Percentiles rank a stretch among this genome's conserved stretches.
Evolutionary conservation across 345 rosid species (phyloP).

Genomic region (Anacardium occidentale): DNA sequence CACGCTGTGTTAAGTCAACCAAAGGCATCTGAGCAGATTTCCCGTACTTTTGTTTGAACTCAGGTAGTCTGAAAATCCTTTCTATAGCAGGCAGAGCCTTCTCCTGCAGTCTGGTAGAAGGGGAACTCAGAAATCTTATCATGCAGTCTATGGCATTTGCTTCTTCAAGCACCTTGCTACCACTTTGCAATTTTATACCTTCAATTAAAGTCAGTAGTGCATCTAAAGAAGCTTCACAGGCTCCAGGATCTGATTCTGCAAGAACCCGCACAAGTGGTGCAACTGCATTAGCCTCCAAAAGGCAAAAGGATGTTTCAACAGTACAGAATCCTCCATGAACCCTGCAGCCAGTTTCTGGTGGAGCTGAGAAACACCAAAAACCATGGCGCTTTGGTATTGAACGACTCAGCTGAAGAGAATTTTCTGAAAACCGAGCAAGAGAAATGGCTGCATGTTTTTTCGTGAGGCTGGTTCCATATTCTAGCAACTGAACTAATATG

Average conservation of each 20-base stretch:
- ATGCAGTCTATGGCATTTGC: slow-evolving; percentile 49
- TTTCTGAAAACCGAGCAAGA: slow-evolving; percentile 50
- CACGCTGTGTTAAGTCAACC: slow-evolving; percentile 65
- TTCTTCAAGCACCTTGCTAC: slow-evolving; percentile 55
- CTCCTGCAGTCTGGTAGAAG: slow-evolving; percentile 49
- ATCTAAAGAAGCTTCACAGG: slow-evolving; percentile 57
- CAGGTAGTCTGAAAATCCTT: slow-evolving; percentile 61
- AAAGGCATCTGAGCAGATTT: slow-evolving; percentile 56
- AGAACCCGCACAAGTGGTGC: slow-evolving; percentile 50
- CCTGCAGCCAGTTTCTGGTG: slow-evolving; percentile 43
- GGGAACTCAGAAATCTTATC: slow-evolving; percentile 48
- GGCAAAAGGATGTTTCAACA: slow-evolving; percentile 61
- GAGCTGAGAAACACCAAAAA: slow-evolving; percentile 50
- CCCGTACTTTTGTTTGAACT: slow-evolving; percentile 55
- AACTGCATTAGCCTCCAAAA: slow-evolving; percentile 59
- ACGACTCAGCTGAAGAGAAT: slow-evolving; percentile 40
- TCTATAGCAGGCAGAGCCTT: slow-evolving; percentile 57
- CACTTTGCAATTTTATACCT: slow-evolving; percentile 48
- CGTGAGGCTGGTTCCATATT: slow-evolving; percentile 42
- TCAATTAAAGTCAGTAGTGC: slow-evolving; percentile 61
- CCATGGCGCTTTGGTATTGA: slow-evolving; percentile 34
- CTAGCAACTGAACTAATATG: slow-evolving; percentile 46
- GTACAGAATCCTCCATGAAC: slow-evolving; percentile 62
- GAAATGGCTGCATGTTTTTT: slow-evolving; percentile 49
- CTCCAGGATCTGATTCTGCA: slow-evolving; percentile 43